Evolutionary conservation across 371 early-diverging fungal species (phyloP).

Genomic region (Mucor circinelloides): DNA sequence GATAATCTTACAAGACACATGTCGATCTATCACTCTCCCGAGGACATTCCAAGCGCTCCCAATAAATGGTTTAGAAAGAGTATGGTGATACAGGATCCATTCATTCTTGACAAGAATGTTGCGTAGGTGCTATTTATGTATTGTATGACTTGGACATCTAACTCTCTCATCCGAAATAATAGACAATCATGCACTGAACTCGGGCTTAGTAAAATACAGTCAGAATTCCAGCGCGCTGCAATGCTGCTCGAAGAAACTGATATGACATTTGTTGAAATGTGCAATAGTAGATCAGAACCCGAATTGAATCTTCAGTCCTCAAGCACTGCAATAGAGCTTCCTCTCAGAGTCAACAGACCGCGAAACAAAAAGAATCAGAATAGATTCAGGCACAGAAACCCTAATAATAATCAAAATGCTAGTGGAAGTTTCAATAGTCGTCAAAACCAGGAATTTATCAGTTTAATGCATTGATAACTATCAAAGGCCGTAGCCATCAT

Average conservation of each 20-base stretch:
- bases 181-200: neutral
- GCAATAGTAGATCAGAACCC: neutral
- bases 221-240: neutral
- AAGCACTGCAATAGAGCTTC: neutral
- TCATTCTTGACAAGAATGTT: neutral
- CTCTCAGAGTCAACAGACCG: neutral
- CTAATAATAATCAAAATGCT: neutral
- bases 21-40: neutral
- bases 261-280: neutral
- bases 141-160: neutral
- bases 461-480: neutral
- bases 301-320: neutral
- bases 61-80: neutral
- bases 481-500: neutral
- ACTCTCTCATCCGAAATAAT: neutral
- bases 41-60: neutral
- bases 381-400: neutral
- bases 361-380: neutral
- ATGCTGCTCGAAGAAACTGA: neutral
- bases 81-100: constrained; percentile 1
- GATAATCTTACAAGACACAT: neutral
- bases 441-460: neutral
- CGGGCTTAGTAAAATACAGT: neutral
- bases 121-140: neutral
- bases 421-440: neutral